These are phyloP conservation scores for Alternaria brassicicola DNA, from an alignment of 2,329 filamentous ascomycete species.

Conservation along the genomic window DNA sequence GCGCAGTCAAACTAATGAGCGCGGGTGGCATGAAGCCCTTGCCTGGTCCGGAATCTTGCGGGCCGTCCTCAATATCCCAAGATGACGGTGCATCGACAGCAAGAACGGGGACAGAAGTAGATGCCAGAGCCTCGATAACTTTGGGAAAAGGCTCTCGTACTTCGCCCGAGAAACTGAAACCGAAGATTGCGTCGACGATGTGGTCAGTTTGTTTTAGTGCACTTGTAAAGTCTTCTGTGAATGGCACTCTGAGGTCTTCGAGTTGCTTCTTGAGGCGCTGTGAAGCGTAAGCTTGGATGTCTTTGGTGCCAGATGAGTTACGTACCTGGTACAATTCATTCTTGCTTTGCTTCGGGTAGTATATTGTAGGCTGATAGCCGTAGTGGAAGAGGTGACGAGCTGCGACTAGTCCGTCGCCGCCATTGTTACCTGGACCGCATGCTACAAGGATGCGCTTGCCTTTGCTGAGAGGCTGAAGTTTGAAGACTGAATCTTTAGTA, in stretches of 20 bases:
- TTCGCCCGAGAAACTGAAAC: slow-evolving; percentile 90
- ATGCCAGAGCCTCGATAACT: slow-evolving; percentile 78
- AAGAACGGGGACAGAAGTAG: slow-evolving; percentile 76
- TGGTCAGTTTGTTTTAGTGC: slow-evolving; percentile 75
- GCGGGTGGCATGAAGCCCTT: slow-evolving; percentile 79
- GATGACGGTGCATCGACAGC: slow-evolving; percentile 92
- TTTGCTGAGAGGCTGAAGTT: slow-evolving; percentile 74
- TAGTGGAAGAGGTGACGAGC: slow-evolving; percentile 91
- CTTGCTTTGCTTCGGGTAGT: slow-evolving; percentile 91
- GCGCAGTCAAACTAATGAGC: slow-evolving; percentile 87
- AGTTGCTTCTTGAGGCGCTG: slow-evolving; percentile 85
- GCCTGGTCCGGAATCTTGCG: slow-evolving; percentile 76
- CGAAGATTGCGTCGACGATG: slow-evolving; percentile 91
- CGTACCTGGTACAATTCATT: slow-evolving; percentile 85
- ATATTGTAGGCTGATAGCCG: slow-evolving; percentile 85
- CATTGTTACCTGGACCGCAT: slow-evolving; percentile 82
- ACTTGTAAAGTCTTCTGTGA: slow-evolving; percentile 76
- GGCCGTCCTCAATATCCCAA: slow-evolving; percentile 90
- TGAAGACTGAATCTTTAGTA: slow-evolving; percentile 64
- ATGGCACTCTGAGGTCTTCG: slow-evolving; percentile 79
- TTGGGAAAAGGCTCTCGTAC: slow-evolving; percentile 89
- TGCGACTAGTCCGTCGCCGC: slow-evolving; percentile 92
- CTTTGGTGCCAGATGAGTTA: too few species aligned
- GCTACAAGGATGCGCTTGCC: slow-evolving; percentile 80
- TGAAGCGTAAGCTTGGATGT: slow-evolving; percentile 10